Evolutionary conservation across 2,329 filamentous ascomycete genomes (phyloP).

Genomic region (Ophiostoma sp.): DNA sequence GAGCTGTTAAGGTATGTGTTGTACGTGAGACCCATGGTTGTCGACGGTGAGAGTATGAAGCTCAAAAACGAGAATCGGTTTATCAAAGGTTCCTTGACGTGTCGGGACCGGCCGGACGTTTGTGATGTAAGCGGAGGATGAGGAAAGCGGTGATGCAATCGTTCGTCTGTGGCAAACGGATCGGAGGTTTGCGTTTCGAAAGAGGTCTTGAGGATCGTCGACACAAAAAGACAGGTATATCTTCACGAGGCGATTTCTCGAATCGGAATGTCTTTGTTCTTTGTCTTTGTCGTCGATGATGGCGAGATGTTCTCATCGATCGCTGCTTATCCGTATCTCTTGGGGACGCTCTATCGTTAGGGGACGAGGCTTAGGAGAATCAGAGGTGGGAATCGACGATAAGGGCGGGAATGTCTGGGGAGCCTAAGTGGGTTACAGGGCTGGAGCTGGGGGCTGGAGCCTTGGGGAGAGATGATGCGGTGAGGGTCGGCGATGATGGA

Average conservation of each 20-base stretch:
- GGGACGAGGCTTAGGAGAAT: not conserved
- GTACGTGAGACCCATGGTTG: constrained; percentile 79
- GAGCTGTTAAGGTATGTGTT: constrained; percentile 85
- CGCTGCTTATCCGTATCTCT: constrained; percentile 9
- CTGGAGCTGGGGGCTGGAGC: constrained; percentile 1
- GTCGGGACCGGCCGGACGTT: not conserved
- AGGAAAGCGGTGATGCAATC: not conserved
- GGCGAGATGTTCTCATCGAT: constrained; percentile 8
- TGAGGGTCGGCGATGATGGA: not conserved
- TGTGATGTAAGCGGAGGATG: not conserved
- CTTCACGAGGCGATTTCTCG: not conserved
- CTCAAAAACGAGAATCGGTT: not conserved
- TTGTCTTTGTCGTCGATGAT: not conserved
- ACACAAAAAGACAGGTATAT: not conserved
- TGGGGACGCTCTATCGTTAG: not conserved
- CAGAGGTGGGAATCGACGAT: not conserved
- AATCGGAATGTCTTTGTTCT: too few relatives aligned
- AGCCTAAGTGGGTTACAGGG: not conserved
- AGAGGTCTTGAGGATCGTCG: not conserved
- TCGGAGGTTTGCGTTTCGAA: not conserved
- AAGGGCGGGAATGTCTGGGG: not conserved
- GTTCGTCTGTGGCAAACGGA: not conserved
- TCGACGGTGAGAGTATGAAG: not conserved
- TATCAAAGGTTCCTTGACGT: not conserved
- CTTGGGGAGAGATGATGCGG: not conserved